These are phyloP conservation scores for Fusarium sterilihyphosum DNA, from an alignment of 2,329 filamentous ascomycete species.

Conservation along the genomic window DNA sequence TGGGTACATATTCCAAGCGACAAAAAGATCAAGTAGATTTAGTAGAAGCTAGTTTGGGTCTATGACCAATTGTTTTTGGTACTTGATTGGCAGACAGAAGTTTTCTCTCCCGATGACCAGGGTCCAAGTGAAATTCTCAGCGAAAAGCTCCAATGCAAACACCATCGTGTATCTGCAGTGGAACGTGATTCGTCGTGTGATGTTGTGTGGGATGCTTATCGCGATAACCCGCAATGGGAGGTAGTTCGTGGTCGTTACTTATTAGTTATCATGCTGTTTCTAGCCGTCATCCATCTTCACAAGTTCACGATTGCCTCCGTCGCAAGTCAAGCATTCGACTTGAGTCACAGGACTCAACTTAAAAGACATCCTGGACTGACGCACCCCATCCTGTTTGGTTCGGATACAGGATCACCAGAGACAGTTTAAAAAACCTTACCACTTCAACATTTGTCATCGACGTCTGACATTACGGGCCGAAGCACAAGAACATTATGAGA, in stretches of 20 bases:
- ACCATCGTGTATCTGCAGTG: background rate
- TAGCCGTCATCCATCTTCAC: background rate
- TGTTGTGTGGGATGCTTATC: slow-evolving; percentile 25
- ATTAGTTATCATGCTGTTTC: background rate
- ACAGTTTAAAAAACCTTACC: background rate
- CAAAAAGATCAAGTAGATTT: background rate
- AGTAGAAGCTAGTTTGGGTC: background rate
- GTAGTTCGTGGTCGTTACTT: background rate
- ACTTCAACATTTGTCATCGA: slow-evolving; percentile 3
- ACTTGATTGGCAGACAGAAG: too few species aligned
- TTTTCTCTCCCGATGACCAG: background rate
- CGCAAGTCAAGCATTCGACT: background rate
- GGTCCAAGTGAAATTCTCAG: background rate
- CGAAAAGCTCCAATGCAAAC: background rate
- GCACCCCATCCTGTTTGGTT: background rate
- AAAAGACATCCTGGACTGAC: background rate
- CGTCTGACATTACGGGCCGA: slow-evolving; percentile 9
- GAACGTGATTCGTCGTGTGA: background rate
- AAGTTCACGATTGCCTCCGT: background rate
- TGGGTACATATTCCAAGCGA: background rate
- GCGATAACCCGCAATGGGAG: slow-evolving; percentile 27
- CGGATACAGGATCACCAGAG: background rate
- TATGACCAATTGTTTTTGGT: too few species aligned
- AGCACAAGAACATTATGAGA: slow-evolving; percentile 38
- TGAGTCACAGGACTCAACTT: slow-evolving; percentile 1